Evolutionary conservation across 2,329 filamentous ascomycete genomes (phyloP), one percentile per base, ranked within the genome.

Genomic region (Acrocalymma vagum): DNA sequence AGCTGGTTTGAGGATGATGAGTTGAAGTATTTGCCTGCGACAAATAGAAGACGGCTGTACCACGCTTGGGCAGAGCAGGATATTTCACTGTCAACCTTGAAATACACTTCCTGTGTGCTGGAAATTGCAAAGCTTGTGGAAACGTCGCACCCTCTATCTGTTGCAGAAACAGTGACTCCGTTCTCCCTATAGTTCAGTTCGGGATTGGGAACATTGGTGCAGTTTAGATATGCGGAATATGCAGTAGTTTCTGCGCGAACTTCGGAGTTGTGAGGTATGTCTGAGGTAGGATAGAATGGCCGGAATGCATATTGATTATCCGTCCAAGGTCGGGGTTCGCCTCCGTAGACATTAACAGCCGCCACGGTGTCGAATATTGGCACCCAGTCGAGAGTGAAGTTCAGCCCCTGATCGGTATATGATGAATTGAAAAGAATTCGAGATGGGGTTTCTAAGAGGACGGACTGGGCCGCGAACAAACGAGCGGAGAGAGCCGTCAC

Each of bases 191-290:
- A n/a, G n/a, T n/a, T n/a, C n/a, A n/a, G n/a, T n/a, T n/a, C n/a
- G n/a, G n/a, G n/a, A 7, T 30, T 30, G 16, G 28, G 28, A 18
- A 17, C 28, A 6, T 30, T 18, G 13, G 14, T 30, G 28, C 28
- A 30, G n/a, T 30, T 30, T 15, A 30, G n/a, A 17, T 30, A 30
- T 10, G 28, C 28, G 9, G 28, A 30, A 11, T 30, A 30, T 17
- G 28, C 28, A 6, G 16, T 30, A 11, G 28, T 30, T 14, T 17
- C 20, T 6, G 28, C 28, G 8, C 14, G 16, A 6, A 30, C 16
- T 5, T 30, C 20, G n/a, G 28, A 30, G 7, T 16, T 17, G 14
- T 14, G 7, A 11, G 5, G 14, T 6, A 30, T 17, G 13, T 14
- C 16, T 8, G 14, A 10, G 16, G 16, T 14, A 14, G 20, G 3